Evolutionary conservation across 192 early-diverging fungal genomes (phyloP).

Genomic region (Backusella australiensis): DNA sequence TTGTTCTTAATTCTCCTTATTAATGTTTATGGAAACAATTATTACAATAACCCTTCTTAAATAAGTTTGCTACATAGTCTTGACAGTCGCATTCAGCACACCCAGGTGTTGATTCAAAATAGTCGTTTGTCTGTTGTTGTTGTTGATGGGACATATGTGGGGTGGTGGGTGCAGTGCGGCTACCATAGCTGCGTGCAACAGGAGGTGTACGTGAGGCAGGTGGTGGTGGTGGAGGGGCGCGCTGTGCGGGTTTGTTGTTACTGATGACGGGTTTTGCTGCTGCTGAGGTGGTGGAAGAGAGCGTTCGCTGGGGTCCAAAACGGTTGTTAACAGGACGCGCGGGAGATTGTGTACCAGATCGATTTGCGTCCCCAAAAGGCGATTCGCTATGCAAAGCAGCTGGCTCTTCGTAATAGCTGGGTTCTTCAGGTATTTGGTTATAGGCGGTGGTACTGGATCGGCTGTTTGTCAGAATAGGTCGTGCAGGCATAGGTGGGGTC

Average conservation of each 20-base stretch:
- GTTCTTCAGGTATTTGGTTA: background rate
- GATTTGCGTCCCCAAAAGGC: background rate
- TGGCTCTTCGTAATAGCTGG: background rate
- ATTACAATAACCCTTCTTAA: constrained; percentile 19
- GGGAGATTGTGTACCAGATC: background rate
- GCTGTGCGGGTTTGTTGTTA: background rate
- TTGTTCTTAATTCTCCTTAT: background rate
- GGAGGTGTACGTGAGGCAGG: constrained; percentile 7
- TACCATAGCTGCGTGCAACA: background rate
- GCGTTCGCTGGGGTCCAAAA: background rate
- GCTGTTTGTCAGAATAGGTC: background rate
- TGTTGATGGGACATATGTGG: background rate
- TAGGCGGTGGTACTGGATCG: background rate
- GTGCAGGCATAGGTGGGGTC: constrained; percentile 11
- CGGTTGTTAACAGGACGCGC: background rate
- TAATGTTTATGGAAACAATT: constrained; percentile 26
- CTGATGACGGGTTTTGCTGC: background rate
- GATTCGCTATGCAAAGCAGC: background rate
- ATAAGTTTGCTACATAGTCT: constrained; percentile 18
- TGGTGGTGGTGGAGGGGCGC: constrained; percentile 18
- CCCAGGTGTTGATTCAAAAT: background rate
- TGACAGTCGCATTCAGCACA: constrained; percentile 18
- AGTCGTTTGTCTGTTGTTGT: background rate
- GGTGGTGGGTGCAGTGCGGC: background rate
- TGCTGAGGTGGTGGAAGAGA: background rate